Conservation (phyloP, 164 flowering plant genomes). For the Houttuynia cordata region DNA sequence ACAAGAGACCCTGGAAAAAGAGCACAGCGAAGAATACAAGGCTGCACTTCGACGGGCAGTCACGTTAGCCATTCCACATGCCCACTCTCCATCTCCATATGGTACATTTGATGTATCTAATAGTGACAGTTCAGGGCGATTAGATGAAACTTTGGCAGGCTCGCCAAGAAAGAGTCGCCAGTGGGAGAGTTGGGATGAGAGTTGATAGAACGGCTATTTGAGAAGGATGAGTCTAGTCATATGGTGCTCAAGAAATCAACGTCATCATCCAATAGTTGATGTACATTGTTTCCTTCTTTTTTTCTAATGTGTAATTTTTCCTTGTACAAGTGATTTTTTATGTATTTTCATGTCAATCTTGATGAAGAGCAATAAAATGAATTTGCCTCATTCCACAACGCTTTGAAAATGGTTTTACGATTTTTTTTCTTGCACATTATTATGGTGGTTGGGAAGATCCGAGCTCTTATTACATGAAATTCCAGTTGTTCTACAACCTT, state of each 20-base stretch:
- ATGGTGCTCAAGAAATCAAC: conserved; percentile 37
- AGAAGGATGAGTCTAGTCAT: conserved; percentile 56
- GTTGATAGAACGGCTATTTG: conserved; percentile 53
- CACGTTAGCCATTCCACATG: conserved; percentile 51
- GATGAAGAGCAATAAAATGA: neutral
- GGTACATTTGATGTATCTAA: conserved; percentile 55
- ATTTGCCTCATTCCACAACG: no score
- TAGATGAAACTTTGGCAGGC: conserved; percentile 20
- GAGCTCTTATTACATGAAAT: no score
- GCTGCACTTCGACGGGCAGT: conserved; percentile 81
- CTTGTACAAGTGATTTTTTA: neutral
- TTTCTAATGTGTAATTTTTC: neutral
- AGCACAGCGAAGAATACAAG: conserved; percentile 58
- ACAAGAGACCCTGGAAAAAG: conserved; percentile 45
- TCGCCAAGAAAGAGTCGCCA: conserved; percentile 25
- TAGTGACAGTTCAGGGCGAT: conserved; percentile 18
- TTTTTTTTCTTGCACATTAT: no score
- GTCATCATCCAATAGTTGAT: conserved; percentile 2
- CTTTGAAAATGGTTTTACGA: no score
- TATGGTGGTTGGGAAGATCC: no score
- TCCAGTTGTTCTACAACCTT: no score
- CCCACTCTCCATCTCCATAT: conserved; percentile 55
- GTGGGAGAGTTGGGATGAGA: conserved; percentile 66
- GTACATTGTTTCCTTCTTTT: neutral
- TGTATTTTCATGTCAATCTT: no score